A percentile compares a stretch with the other conserved stretches of the same genome.
Conservation (phyloP, 148 eudicot species). For the Amaranthus hypochondriacus region DNA sequence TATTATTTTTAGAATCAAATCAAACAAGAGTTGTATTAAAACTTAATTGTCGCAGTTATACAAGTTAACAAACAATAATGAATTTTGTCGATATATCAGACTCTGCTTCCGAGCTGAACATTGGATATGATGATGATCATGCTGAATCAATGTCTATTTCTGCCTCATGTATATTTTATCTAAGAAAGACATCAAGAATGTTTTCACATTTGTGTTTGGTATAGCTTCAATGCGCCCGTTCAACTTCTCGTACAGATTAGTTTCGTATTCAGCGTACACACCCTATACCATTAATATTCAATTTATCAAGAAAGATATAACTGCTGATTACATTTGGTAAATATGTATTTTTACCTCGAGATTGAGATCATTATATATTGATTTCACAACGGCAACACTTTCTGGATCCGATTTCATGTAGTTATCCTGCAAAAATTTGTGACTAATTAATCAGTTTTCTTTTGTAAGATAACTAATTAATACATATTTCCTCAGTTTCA, state of each 20-base stretch:
- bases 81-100: no score
- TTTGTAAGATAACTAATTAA: no score
- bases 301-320: neutral
- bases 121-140: no score
- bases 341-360: slow-evolving; percentile 9
- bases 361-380: slow-evolving; percentile 21
- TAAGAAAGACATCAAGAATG: slow-evolving; percentile 11
- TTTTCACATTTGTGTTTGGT: slow-evolving; percentile 11
- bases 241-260: slow-evolving; percentile 1
- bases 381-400: slow-evolving; percentile 16
- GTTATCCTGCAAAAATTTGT: slow-evolving; percentile 9
- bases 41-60: no score
- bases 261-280: slow-evolving; percentile 18
- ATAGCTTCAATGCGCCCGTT: slow-evolving; percentile 9
- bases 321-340: neutral
- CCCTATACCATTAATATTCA: neutral
- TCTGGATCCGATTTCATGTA: slow-evolving; percentile 18
- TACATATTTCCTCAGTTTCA: no score
- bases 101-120: no score
- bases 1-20: no score
- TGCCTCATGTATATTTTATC: slow-evolving; percentile 7
- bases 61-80: no score
- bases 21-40: no score
- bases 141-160: neutral
- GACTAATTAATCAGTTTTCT: no score